A percentile compares a stretch with the other conserved stretches of the same genome.
phyloP scores from a whole-genome alignment of 805 yeast species.

The Candida railenensis region DNA sequence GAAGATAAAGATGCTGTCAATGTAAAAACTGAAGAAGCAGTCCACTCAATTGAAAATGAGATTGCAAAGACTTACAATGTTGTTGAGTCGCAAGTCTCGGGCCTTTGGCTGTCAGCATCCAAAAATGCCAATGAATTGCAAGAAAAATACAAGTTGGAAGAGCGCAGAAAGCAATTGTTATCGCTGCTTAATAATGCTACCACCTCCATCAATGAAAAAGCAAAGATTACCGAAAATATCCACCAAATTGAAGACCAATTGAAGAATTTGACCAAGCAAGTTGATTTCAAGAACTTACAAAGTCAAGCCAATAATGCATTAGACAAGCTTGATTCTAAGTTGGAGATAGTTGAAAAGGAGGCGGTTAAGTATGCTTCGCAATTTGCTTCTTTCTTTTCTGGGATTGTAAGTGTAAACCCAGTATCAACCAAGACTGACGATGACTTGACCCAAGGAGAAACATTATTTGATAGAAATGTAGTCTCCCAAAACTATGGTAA shows the following conservation, averaged over 20 bases:
- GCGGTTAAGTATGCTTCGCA: slow-evolving; percentile 62
- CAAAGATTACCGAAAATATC: slow-evolving; percentile 21
- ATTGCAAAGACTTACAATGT: slow-evolving; percentile 49
- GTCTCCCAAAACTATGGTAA: slow-evolving; percentile 31
- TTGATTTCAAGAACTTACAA: slow-evolving; percentile 24
- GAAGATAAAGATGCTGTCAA: slow-evolving; percentile 15
- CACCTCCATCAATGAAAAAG: slow-evolving; percentile 20
- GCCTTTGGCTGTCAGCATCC: slow-evolving; percentile 33
- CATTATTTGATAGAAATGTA: slow-evolving; percentile 16
- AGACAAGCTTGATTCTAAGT: slow-evolving; percentile 66
- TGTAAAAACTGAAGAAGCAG: slow-evolving; percentile 52
- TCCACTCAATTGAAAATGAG: slow-evolving; percentile 51
- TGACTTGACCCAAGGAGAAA: slow-evolving; percentile 13
- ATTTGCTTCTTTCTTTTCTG: slow-evolving; percentile 55
- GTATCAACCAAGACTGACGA: slow-evolving; percentile 25
- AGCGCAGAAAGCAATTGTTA: slow-evolving; percentile 25
- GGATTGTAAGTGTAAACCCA: slow-evolving; percentile 24
- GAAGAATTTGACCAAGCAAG: slow-evolving; percentile 18
- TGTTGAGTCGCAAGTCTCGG: slow-evolving; percentile 39
- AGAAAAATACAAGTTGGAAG: slow-evolving; percentile 27
- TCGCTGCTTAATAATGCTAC: slow-evolving; percentile 28
- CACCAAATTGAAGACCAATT: slow-evolving; percentile 27
- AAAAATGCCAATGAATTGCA: slow-evolving; percentile 29
- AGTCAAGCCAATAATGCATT: slow-evolving; percentile 52
- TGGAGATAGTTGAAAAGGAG: slow-evolving; percentile 69